phyloP scores from a whole-genome alignment of 2,329 filamentous ascomycete species.

The Epichloe festucae region DNA sequence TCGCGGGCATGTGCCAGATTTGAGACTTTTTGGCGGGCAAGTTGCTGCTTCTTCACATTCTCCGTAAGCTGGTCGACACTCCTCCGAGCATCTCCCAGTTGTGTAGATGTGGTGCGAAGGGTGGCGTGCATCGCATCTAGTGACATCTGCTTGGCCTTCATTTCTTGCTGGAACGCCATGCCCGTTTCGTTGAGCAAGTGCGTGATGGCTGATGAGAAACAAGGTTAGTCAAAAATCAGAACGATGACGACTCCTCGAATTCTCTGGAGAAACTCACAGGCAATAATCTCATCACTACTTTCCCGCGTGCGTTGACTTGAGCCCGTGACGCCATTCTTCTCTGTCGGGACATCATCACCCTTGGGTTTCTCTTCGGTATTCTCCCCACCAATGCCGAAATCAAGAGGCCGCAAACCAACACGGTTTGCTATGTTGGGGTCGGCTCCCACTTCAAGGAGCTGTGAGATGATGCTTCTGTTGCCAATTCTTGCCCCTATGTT shows the following conservation, averaged over 20 bases:
- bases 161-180: constrained; percentile 64
- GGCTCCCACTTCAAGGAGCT: constrained; percentile 86
- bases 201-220: constrained; percentile 52
- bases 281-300: constrained; percentile 67
- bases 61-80: constrained; percentile 58
- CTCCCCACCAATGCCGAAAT: constrained; percentile 81
- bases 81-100: constrained; percentile 65
- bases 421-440: constrained; percentile 87
- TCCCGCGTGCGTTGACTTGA: constrained; percentile 49
- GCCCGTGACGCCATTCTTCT: constrained; percentile 31
- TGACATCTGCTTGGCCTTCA: constrained; percentile 69
- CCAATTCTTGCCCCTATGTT: constrained; percentile 89
- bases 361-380: constrained; percentile 31
- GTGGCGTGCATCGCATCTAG: constrained; percentile 72
- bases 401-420: constrained; percentile 76
- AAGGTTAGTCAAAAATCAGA: background rate
- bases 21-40: constrained; percentile 57
- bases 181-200: constrained; percentile 70
- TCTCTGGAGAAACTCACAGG: constrained; percentile 44
- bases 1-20: constrained; percentile 67
- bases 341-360: constrained; percentile 28
- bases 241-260: background rate
- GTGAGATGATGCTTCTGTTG: constrained; percentile 91
- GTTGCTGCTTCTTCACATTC: constrained; percentile 48
- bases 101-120: constrained; percentile 66